Evolutionary conservation across 2,329 filamentous ascomycete genomes (phyloP), one percentile per base, ranked within the genome.

Genomic region (Diplodia mutila): DNA sequence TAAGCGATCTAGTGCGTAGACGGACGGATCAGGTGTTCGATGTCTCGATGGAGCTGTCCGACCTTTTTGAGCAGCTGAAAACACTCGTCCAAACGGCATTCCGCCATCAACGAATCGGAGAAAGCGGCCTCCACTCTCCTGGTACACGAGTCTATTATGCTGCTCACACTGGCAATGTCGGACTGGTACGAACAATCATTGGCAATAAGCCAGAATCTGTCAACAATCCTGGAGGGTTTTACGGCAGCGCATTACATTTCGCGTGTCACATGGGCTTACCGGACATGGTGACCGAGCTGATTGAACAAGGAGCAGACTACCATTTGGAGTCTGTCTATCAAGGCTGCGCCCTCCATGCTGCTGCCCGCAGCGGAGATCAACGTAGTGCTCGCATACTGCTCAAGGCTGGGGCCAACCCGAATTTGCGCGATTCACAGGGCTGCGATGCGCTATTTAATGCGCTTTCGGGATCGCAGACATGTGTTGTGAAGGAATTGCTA

Each of bases 401-500:
- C 8, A 2, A 6, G 1, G n/a, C n/a, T 4, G 54, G 54, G 9
- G 54, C 54, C 18, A 39, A 42, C 2, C 2, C 27, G 7, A 9
- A 42, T 14, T 9, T 1, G 2, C 11, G 7, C 29, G 18, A 34
- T 1, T n/a, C 27, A 12, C 21, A 1, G 9, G 29, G 37, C 0
- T 37, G 3, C 4, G 18, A 46, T 25, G 57, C 37, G 23, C 39
- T 25, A 3, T 16, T 61, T n/a, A 4, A n/a, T 18, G 57, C 57
- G 3, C 0, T 34, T 34, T n/a, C 9, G 8, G 0, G 2, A 3
- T 11, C 2, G 1, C 39, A n/a, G 25, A 3, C 3, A 6, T 12
- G 21, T 9, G 37, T 39, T 11, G 25, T 21, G 9, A 11, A 23
- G 1, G 16, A 18, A 3, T 12, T 61, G 5, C 39, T 61, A 8